Base-by-base conservation (phyloP, 768 basidiomycete species). In the Agaricus sinodeliciosus region DNA sequence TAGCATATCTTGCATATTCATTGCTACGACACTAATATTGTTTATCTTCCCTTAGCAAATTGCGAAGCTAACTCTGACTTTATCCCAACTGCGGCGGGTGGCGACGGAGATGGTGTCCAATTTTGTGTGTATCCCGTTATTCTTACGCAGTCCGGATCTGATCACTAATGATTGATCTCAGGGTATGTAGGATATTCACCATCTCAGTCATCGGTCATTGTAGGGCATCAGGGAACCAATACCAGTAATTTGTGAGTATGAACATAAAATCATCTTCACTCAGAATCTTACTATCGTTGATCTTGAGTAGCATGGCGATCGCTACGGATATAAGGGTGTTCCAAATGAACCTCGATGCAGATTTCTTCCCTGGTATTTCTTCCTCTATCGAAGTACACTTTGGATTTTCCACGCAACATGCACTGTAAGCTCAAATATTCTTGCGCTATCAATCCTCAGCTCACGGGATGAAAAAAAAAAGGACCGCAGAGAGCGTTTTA, bases 31-130 rank as follows among this genome's bases (percentile, higher is more conserved):
- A 34, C 16, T 31, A 5, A 31, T 2, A 5, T 27, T 48, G 39
- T 42, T 18, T 3, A 16, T 11, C 7, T 15, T 37, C n/a, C 18
- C 8, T 16, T 19, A 47, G 41, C 50, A n/a, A 48, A 54, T 9
- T 59, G 52, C 37, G 36, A 47, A 12, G 52, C 52, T 1, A 56
- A 56, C n/a, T 44, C 56, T 7, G 63, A 57, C 3, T 82, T 82
- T 62, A 59, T 70, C 9, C 78, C 78, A 11, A 59, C 74, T 6
- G 77, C 73, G 18, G 73, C 78, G 8, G 78, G 80, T 0, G 78
- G 79, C 5, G 71, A 79, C 51, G 79, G 76, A 2, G 45, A 48
- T n/a, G 51, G 53, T 6, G 58, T 68, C 8, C 76, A 78, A 59
- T 77, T 65, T 50, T 81, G 80, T 73, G 70, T 19, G 45, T 26